phyloP scores from a whole-genome alignment of 495 filamentous ascomycete genomes.

The Hyaloscypha finlandica region DNA sequence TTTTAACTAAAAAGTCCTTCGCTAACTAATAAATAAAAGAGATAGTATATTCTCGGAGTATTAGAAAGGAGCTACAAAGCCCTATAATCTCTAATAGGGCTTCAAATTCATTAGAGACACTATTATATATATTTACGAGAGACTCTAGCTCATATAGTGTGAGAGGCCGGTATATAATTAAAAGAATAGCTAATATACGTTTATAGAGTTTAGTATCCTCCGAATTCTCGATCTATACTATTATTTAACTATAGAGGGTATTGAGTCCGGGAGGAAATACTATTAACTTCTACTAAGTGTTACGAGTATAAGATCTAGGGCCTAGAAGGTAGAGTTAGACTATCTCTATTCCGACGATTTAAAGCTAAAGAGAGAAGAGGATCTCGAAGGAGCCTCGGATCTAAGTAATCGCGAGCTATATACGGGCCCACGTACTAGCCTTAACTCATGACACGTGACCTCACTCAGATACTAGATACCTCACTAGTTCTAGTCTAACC shows the following conservation, averaged over 20 bases:
- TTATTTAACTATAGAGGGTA: conserved; percentile 36
- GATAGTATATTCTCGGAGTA: conserved; percentile 30
- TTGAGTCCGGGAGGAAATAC: conserved; percentile 36
- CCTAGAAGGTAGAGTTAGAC: no score
- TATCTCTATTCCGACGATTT: no score
- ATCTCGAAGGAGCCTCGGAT: no score
- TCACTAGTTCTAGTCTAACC: no score
- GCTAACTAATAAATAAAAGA: conserved; percentile 37
- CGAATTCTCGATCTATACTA: conserved; percentile 31
- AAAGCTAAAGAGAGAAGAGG: no score
- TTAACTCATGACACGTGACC: no score
- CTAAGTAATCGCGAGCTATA: no score
- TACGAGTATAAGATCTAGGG: no score
- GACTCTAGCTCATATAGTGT: conserved; percentile 13
- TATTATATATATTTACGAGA: conserved; percentile 10
- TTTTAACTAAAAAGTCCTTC: conserved; percentile 34
- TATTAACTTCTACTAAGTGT: conserved; percentile 25
- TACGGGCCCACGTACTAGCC: no score
- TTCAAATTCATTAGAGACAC: conserved; percentile 4
- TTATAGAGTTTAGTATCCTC: conserved; percentile 33
- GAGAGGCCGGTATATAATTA: conserved; percentile 22
- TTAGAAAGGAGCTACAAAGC: conserved; percentile 34
- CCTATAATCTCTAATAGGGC: conserved; percentile 22
- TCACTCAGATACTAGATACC: no score
- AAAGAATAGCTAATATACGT: conserved; percentile 25